phyloP scores from a whole-genome alignment of 1,139 yeast species.

The Yamadazyma taylorii region DNA sequence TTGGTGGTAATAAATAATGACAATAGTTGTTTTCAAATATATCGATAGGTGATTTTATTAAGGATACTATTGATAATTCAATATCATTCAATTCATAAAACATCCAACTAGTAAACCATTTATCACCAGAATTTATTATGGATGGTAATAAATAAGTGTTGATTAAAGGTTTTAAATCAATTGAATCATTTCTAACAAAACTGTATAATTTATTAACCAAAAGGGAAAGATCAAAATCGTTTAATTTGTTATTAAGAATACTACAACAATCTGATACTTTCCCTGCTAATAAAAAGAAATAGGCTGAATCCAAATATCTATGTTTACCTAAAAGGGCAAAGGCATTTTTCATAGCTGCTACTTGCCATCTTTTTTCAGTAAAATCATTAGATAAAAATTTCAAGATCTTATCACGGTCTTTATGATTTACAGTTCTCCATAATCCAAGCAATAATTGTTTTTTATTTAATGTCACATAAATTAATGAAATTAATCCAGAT shows the following conservation, averaged over 20 bases:
- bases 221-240: constrained; percentile 72
- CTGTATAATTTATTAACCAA: constrained; percentile 73
- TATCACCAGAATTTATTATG: constrained; percentile 63
- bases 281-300: constrained; percentile 82
- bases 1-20: constrained; percentile 11
- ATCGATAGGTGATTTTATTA: constrained; percentile 56
- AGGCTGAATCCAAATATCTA: constrained; percentile 83
- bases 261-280: constrained; percentile 74
- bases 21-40: constrained; percentile 31
- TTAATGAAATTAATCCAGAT: constrained; percentile 63
- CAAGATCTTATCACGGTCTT: constrained; percentile 80
- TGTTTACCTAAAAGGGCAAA: constrained; percentile 88
- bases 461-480: constrained; percentile 74
- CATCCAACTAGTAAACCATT: constrained; percentile 85
- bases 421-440: constrained; percentile 80
- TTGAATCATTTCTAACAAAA: constrained; percentile 22
- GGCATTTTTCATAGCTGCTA: constrained; percentile 92
- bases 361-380: constrained; percentile 68
- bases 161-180: constrained; percentile 23
- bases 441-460: constrained; percentile 75
- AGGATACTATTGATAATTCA: constrained; percentile 60
- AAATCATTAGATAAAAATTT: constrained; percentile 79
- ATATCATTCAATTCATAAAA: constrained; percentile 64
- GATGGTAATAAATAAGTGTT: constrained; percentile 54
- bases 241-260: constrained; percentile 65